Conservation (phyloP, 2,329 filamentous ascomycete genomes). For the Botrytis aclada region DNA sequence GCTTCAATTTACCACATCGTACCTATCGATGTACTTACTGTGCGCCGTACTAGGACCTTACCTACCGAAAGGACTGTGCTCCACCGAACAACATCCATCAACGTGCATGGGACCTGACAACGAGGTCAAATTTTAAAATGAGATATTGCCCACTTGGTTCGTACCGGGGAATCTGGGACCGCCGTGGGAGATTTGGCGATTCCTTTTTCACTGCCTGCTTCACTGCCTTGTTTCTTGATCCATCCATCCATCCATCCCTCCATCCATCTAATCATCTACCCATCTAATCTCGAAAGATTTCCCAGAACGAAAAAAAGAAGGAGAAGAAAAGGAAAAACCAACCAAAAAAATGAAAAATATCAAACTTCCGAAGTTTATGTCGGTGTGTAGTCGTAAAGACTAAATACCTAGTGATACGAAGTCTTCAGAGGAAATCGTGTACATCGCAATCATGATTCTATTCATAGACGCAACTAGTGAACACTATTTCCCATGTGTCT, state of each 20-base stretch:
- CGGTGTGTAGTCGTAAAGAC: not conserved
- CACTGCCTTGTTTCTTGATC: not conserved
- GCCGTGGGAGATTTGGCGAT: not conserved
- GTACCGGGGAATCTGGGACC: not conserved
- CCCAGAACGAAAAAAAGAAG: not conserved
- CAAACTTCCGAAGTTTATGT: not conserved
- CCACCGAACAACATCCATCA: not conserved
- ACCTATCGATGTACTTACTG: too few species aligned
- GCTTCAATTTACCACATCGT: not conserved
- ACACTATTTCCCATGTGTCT: not conserved
- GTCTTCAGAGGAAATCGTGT: not conserved
- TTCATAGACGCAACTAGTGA: not conserved
- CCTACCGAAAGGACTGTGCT: not conserved
- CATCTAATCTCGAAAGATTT: not conserved
- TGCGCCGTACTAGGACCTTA: too few species aligned
- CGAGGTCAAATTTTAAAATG: constrained; percentile 14
- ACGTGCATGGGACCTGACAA: not conserved
- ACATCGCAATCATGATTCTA: not conserved
- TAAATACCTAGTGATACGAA: not conserved
- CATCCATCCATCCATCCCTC: not conserved
- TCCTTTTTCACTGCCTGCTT: not conserved
- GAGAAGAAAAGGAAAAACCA: not conserved
- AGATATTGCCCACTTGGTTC: constrained; percentile 9
- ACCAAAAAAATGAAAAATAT: too few species aligned
- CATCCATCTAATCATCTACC: not conserved